phyloP scores from a whole-genome alignment of 169 alveolate genomes.

The Eimeria maxima region DNA sequence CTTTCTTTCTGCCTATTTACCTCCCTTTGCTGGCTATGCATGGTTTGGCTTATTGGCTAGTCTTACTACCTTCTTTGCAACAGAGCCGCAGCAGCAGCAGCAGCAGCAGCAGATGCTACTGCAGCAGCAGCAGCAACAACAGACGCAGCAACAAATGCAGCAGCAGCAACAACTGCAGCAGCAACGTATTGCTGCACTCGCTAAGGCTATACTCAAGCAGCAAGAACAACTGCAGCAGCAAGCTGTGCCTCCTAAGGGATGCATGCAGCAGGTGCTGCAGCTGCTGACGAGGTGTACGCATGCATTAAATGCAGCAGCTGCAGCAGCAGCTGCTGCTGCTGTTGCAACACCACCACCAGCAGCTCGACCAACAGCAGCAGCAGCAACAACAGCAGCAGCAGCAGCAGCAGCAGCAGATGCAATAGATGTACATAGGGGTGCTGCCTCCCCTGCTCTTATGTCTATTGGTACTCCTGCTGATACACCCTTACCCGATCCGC shows the following conservation, averaged over 20 bases:
- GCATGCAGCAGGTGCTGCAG: conserved; percentile 66
- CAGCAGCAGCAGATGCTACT: conserved; percentile 31
- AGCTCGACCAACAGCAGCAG: background rate
- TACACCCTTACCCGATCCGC: background rate
- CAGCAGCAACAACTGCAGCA: conserved; percentile 46
- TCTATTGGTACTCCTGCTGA: background rate
- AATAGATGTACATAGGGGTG: background rate
- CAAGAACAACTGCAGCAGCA: too few species aligned
- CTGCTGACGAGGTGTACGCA: too few species aligned
- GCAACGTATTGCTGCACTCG: too few species aligned
- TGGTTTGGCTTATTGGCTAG: conserved; percentile 50
- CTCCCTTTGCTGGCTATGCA: conserved; percentile 24
- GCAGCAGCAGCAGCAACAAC: conserved; percentile 19
- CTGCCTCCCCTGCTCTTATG: background rate
- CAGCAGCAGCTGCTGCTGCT: conserved; percentile 34
- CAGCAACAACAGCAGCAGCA: conserved; percentile 47
- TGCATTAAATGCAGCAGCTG: conserved; percentile 54
- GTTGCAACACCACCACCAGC: background rate
- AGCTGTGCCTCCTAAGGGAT: conserved; percentile 24
- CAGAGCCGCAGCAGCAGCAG: conserved; percentile 17
- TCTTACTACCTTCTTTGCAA: background rate
- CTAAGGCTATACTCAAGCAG: too few species aligned
- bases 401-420: conserved; percentile 23
- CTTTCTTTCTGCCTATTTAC: conserved; percentile 13
- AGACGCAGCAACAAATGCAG: background rate